Evolutionary conservation across 2,329 filamentous ascomycete genomes (phyloP), one percentile per base, ranked within the genome.

Genomic region (Colletotrichum plurivorum): DNA sequence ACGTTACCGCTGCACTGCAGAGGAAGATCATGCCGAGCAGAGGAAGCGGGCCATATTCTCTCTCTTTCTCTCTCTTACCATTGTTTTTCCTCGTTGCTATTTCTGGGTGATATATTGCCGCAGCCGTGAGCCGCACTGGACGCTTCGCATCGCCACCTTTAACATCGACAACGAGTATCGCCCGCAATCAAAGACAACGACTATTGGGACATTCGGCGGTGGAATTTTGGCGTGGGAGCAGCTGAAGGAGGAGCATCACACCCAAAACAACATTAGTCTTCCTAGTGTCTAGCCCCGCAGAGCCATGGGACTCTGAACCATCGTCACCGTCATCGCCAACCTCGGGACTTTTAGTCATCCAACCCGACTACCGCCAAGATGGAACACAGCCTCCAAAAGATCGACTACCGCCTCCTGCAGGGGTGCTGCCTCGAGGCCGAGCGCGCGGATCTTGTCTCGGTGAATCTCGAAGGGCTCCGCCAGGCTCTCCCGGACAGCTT

Each of bases 351-450:
- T 13, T 36, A 16, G n/a, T 18, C 31, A 45, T 12, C 36, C 16
- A 31, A 45, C 49, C 41, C 31, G 39, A 43, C 41, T 10, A 46
- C 9, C 45, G 20, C 54, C 45, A 69, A 69, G 12, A 70, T 69
- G 66, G 75, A 74, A n/a, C 71, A 74, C 15, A 56, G 43, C 20
- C 54, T 66, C 72, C 58, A 71, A 53, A 69, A 61, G 39, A 72
- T 76, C 55, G 79, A 80, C 59, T 70, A 76, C 20, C 77, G 82
- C 20, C 78, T 89, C 22, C 80, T 89, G 43, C 78, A 82, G 66
- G 85, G 87, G 41, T 90, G 88, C 74, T 88, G 82, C 73, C 74
- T 79, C 61, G 88, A 90, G 77, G 87, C 88, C 25, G 81, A 87
- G 63, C 81, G 84, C 70, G 86, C 85, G 60, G 84, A 88, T 58